Conservation (phyloP, 495 filamentous ascomycete species). For the Penicillium bovifimosum region DNA sequence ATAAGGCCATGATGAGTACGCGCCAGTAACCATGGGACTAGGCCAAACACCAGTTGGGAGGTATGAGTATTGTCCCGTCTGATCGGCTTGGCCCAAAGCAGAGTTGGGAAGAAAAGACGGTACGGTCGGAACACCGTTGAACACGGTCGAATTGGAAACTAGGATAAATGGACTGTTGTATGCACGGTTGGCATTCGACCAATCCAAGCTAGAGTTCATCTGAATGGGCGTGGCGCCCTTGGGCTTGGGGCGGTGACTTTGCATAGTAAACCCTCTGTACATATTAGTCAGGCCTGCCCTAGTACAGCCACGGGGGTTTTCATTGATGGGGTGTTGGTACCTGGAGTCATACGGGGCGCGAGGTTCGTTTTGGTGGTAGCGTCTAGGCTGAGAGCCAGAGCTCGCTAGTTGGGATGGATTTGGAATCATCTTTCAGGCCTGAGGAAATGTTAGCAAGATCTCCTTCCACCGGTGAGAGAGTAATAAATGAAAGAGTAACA, state of each 20-base stretch:
- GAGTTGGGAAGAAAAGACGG: constrained; percentile 20
- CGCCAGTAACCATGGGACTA: constrained; percentile 19
- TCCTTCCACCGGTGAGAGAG: background rate
- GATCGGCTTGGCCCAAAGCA: constrained; percentile 22
- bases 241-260: constrained; percentile 23
- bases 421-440: too few relatives aligned
- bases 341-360: constrained; percentile 26
- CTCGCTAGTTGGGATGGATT: constrained; percentile 24
- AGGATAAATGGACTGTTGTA: constrained; percentile 31
- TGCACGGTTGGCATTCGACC: constrained; percentile 21
- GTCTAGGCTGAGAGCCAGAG: constrained; percentile 29
- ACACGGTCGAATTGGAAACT: constrained; percentile 24
- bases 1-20: constrained; percentile 28
- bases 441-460: too few relatives aligned
- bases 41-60: constrained; percentile 24
- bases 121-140: constrained; percentile 22
- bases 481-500: background rate
- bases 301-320: constrained; percentile 12
- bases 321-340: constrained; percentile 14
- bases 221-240: constrained; percentile 21
- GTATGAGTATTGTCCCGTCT: constrained; percentile 28
- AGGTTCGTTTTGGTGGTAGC: constrained; percentile 18
- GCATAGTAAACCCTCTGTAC: constrained; percentile 21
- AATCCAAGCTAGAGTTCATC: constrained; percentile 27
- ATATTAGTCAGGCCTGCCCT: constrained; percentile 15